Base-by-base conservation (phyloP, 352 stramenopile species). In the Halophytophthora polymorphica region DNA sequence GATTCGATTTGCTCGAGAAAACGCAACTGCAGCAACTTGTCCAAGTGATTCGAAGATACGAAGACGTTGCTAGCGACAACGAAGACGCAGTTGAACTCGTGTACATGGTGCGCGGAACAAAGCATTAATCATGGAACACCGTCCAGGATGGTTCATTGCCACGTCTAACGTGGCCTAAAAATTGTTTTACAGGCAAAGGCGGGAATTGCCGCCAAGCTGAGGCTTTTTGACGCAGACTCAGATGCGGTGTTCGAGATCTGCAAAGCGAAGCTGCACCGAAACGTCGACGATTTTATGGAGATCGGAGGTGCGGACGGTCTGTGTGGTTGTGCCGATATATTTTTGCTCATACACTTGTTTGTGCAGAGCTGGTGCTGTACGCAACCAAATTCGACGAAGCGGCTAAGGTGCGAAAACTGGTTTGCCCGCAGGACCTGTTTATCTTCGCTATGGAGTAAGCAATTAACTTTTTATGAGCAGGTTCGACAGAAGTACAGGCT, bases 331-430 rank as follows among this genome's bases (percentile, higher is more conserved):
- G 25, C 15, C 25, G 18, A 17, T 18, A 34, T 19, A 17, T 23
- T 21, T 28, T 23, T 45, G 35, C 34, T 31, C 41, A 43, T 34
- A 56, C 22, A 19, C 15, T 34, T 42, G 17, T 37, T 42, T 10
- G 18, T 48, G 23, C 41, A 91, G 80, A 89, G 44, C 58, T 91
- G 29, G 71, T 89, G 12, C 38, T 91, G 25, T 80, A 79, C 31
- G 67, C 73, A 10, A 39, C 66, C 17, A 78, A 66, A 19, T 86
- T 83, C 43, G 64, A 77, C 34, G 77, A 89, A 58, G 64, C 72
- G 33, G 60, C 49, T 11, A 45, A 60, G 53, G 80, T 86, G 23
- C 29, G 46, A 19, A 19, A 19, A 4, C 13, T 23, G 12, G 17
- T 34, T 13, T n/a, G n/a, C n/a, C 15, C 5, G 23, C n/a, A 44